Base-by-base conservation (phyloP, 768 basidiomycete genomes). In the Strobilomyces confusus region DNA sequence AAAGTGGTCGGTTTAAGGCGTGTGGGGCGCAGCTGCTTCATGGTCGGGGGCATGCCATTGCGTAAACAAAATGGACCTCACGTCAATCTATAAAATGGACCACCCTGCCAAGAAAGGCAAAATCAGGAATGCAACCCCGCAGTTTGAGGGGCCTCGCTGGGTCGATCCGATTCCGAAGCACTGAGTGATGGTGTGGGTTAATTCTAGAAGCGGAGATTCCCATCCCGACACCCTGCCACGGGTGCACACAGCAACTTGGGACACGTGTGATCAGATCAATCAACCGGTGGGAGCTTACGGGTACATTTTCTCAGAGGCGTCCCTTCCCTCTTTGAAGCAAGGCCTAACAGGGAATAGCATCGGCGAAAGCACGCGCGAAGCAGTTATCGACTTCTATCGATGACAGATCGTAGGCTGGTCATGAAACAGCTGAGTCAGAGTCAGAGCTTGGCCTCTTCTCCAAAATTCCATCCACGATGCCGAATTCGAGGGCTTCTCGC, bases 401-500 rank as follows among this genome's bases (percentile, higher is more conserved):
- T 22, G 25, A 44, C 38, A 51, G 20, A 15, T 29, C 43, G 9
- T 26, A 9, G 13, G 23, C 8, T 4, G 36, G 23, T 66, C 54
- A 68, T 50, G 64, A 57, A 56, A 53, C 42, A 17, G 60, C 44
- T 36, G 55, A 47, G 44, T 64, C 68, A 44, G 51, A 65, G 51
- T 84, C 83, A 44, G 78, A 68, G 64, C 76, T 75, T 46, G 87
- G 87, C 53, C 88, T 76, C 64, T 80, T 87, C 71, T 92, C 87
- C 50, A 97, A 78, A 60, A 98, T 90, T 50, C 87, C 88, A 72
- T 98, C 94, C 47, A 97, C 89, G 51, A 98, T 89, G 37, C 94
- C 94, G 70, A 98, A 98, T 33, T 84, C 79, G 58, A 92, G 75
- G 13, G 93, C 92, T 78, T 95, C 90, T 67, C 86, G 83, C 5